These are phyloP conservation scores for Decorospora gaudefroyi DNA, from an alignment of 2,329 filamentous ascomycete genomes.

Conservation along the genomic window DNA sequence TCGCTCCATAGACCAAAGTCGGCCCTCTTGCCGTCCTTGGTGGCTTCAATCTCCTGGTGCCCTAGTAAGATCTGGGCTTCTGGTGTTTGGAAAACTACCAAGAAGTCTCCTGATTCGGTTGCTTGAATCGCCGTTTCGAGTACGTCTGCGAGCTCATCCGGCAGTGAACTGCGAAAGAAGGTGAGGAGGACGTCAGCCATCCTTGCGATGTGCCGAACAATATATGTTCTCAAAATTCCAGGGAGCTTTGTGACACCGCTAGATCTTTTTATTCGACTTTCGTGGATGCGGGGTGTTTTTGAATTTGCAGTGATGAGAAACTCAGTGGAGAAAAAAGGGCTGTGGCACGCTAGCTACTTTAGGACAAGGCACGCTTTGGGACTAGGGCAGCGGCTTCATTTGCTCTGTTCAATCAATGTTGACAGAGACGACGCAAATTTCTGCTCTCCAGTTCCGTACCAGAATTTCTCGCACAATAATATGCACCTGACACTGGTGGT, in stretches of 20 bases:
- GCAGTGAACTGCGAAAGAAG: slow-evolving; percentile 50
- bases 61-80: slow-evolving; percentile 51
- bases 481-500: too few species aligned
- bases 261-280: slow-evolving; percentile 4
- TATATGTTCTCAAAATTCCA: not conserved
- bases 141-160: slow-evolving; percentile 49
- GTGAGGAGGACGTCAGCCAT: slow-evolving; percentile 52
- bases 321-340: slow-evolving; percentile 38
- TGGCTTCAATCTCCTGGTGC: slow-evolving; percentile 42
- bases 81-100: slow-evolving; percentile 45
- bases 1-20: slow-evolving; percentile 52
- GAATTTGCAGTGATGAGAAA: slow-evolving; percentile 37
- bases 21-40: slow-evolving; percentile 35
- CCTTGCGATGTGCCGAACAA: slow-evolving; percentile 3
- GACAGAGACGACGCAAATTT: too few species aligned
- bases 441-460: too few species aligned
- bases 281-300: slow-evolving; percentile 25
- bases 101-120: slow-evolving; percentile 52
- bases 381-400: too few species aligned
- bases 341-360: slow-evolving; percentile 31
- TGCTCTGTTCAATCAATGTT: too few species aligned
- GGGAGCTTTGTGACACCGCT: not conserved
- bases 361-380: slow-evolving; percentile 14
- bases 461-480: too few species aligned
- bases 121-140: slow-evolving; percentile 46